A percentile compares a stretch with the other conserved stretches of the same genome.
These are phyloP conservation scores for Gonapodya sp. DNA, from an alignment of 192 early-diverging fungal genomes.

Conservation along the genomic window DNA sequence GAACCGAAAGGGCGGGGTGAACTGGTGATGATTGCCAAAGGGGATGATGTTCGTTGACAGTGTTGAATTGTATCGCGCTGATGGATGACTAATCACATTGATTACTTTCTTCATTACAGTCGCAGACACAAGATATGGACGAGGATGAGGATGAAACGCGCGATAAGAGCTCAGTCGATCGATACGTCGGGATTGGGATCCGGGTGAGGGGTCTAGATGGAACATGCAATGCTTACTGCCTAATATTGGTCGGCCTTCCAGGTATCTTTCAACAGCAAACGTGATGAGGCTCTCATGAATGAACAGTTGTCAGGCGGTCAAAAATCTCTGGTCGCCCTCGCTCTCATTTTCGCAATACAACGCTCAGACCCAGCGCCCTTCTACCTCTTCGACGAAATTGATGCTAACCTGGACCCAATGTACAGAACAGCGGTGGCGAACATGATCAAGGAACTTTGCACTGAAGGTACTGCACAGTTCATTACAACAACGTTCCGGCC, in stretches of 20 bases:
- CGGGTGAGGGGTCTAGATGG: slow-evolving; percentile 13
- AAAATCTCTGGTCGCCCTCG: slow-evolving; percentile 93
- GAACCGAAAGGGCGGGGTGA: slow-evolving; percentile 77
- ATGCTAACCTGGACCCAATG: slow-evolving; percentile 91
- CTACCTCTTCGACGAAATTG: slow-evolving; percentile 99
- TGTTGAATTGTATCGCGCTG: neutral
- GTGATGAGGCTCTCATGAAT: slow-evolving; percentile 82
- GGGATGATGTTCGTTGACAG: slow-evolving; percentile 31
- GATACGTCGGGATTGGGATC: slow-evolving; percentile 86
- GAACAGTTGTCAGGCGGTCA: slow-evolving; percentile 95
- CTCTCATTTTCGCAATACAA: slow-evolving; percentile 97
- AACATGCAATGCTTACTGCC: neutral
- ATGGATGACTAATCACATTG: no score
- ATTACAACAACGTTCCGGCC: slow-evolving; percentile 98
- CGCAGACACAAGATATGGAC: neutral
- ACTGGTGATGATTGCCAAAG: slow-evolving; percentile 72
- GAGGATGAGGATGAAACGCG: slow-evolving; percentile 11
- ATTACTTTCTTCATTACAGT: neutral
- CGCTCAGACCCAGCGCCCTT: slow-evolving; percentile 97
- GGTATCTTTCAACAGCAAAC: slow-evolving; percentile 87
- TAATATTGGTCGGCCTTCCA: neutral
- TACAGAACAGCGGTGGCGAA: slow-evolving; percentile 87
- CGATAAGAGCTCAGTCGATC: slow-evolving; percentile 41
- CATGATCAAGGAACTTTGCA: slow-evolving; percentile 85
- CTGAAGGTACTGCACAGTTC: slow-evolving; percentile 68